phyloP scores from a whole-genome alignment of 768 basidiomycete genomes.

The Serpula lacrymans region DNA sequence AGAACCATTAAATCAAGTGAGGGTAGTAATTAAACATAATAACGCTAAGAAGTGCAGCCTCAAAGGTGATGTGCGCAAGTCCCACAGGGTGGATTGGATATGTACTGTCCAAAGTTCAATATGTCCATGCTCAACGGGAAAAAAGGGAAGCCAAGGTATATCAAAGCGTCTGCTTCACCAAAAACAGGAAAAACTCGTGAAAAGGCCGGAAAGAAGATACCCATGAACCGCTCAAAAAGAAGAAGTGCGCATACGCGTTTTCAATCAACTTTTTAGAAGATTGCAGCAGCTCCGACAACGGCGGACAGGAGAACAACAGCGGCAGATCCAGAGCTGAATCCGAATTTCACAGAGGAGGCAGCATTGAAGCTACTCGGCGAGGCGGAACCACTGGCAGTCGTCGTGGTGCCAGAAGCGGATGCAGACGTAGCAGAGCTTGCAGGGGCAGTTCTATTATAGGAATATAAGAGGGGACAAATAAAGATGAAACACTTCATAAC shows the following conservation, averaged over 20 bases:
- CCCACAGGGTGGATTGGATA: conserved; percentile 1
- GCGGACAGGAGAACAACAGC: conserved; percentile 40
- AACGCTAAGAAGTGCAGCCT: neutral
- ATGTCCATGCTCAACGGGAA: conserved; percentile 16
- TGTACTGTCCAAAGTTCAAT: conserved; percentile 15
- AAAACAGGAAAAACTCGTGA: too few relatives aligned
- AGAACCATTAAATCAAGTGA: too few relatives aligned
- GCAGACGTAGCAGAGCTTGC: conserved; percentile 10
- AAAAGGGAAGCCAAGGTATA: conserved; percentile 6
- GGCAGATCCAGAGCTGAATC: conserved; percentile 28
- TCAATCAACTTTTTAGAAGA: too few relatives aligned
- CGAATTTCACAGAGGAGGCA: conserved; percentile 30
- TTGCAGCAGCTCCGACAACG: conserved; percentile 45
- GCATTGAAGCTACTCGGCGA: conserved; percentile 22
- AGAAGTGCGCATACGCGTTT: too few relatives aligned
- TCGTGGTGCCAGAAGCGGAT: conserved; percentile 8
- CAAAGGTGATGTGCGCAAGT: too few relatives aligned
- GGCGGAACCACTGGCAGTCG: conserved; percentile 17
- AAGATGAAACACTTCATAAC: conserved; percentile 1
- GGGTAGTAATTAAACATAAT: too few relatives aligned
- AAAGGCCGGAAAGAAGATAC: too few relatives aligned
- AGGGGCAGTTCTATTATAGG: conserved; percentile 1
- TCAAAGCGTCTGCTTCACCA: conserved; percentile 4
- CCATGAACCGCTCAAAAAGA: too few relatives aligned
- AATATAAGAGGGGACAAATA: neutral